Percentiles rank a stretch among this genome's conserved stretches.
phyloP scores from a whole-genome alignment of 139 green algal species.

The Chloropicon primus region DNA sequence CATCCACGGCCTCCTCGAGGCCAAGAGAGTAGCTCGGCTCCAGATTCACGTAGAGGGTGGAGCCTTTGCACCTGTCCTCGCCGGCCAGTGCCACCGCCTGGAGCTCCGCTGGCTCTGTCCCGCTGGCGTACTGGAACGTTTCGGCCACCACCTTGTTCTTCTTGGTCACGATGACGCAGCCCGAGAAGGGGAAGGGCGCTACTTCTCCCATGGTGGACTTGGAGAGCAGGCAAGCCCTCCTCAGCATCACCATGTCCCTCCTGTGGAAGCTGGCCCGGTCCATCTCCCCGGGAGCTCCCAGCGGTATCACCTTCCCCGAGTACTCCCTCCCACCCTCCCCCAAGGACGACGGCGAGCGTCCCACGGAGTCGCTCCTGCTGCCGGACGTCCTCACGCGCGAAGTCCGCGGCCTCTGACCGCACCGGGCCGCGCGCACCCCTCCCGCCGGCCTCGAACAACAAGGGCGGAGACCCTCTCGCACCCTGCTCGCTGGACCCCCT shows the following conservation, averaged over 20 bases:
- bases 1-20: conserved; percentile 45
- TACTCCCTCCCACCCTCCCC: too few relatives aligned
- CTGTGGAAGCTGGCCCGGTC: background rate
- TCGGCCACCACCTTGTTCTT: background rate
- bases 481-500: too few relatives aligned
- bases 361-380: too few relatives aligned
- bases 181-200: background rate
- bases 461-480: too few relatives aligned
- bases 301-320: too few relatives aligned
- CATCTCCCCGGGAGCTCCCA: too few relatives aligned
- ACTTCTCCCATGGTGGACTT: background rate
- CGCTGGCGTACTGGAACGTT: background rate
- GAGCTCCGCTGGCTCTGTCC: background rate
- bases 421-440: too few relatives aligned
- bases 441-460: too few relatives aligned
- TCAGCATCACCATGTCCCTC: background rate
- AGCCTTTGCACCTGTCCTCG: conserved; percentile 13
- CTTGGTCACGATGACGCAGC: background rate
- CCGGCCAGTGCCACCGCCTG: background rate
- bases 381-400: too few relatives aligned
- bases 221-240: background rate
- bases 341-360: too few relatives aligned
- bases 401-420: too few relatives aligned
- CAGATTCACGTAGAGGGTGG: conserved; percentile 86
- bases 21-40: conserved; percentile 80